Percentiles rank a stretch among this genome's conserved stretches.
Evolutionary conservation across 345 rosid species (phyloP).

Genomic region (Hirschfeldia incana): DNA sequence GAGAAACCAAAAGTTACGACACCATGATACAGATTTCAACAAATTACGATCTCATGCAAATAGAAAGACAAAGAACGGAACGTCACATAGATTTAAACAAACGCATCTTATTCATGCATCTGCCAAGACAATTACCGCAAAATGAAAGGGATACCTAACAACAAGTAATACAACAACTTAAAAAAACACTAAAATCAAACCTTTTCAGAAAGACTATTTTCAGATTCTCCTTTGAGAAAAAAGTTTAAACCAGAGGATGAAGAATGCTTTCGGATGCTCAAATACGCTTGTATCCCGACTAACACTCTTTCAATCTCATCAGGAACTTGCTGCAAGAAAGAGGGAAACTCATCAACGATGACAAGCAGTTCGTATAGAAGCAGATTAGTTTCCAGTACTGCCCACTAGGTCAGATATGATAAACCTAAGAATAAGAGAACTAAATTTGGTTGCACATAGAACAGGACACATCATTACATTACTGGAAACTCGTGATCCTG

Average conservation of each 20-base stretch:
- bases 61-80: background rate
- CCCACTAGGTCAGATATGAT: constrained; percentile 11
- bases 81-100: background rate
- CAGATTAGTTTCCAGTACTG: constrained; percentile 14
- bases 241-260: constrained; percentile 64
- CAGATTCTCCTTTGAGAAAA: constrained; percentile 66
- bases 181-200: constrained; percentile 40
- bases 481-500: constrained; percentile 8
- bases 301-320: constrained; percentile 93
- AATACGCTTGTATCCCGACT: constrained; percentile 88
- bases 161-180: constrained; percentile 9
- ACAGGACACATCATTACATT: background rate
- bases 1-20: constrained; percentile 17
- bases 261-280: constrained; percentile 83
- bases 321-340: constrained; percentile 79
- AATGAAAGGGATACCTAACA: constrained; percentile 7
- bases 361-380: background rate
- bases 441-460: constrained; percentile 6
- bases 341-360: background rate
- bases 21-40: constrained; percentile 10
- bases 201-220: constrained; percentile 53
- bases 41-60: background rate
- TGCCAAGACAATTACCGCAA: constrained; percentile 7
- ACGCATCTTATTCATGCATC: constrained; percentile 4
- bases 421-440: background rate